Evolutionary conservation across 768 basidiomycete species (phyloP), one percentile per base, ranked within the genome.

Genomic region (Termitomyces sp.): DNA sequence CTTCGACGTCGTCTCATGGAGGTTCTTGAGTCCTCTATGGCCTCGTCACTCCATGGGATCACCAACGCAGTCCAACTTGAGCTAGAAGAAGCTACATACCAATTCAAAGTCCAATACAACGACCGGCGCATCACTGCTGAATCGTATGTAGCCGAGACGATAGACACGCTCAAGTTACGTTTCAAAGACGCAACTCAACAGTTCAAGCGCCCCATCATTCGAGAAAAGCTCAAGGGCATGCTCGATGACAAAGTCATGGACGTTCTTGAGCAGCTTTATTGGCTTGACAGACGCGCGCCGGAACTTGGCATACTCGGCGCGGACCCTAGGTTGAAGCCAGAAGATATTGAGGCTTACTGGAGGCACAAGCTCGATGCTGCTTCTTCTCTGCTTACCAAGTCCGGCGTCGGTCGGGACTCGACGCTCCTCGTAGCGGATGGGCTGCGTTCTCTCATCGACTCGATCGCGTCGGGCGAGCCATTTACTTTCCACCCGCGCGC

Each of bases 91-190:
- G 88, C 97, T 2, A 89, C 88, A 12, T 99, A 99, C 73, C 97
- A 98, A 73, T 99, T 99, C 85, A 99, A 99, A 76, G 97, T 99
- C 2, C 91, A 96, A 72, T 94, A 93, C 77, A 99, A 99, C 70
- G 97, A 99, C 75, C 87, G 94, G 29, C 85, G 93, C 29, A 92
- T 98, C 62, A 90, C 92, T 1, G 88, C 97, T 11, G 97, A 99
- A 73, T 95, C 94, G 1, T 99, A 99, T 71, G 93, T 99, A 52
- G 96, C 97, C 7, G 97, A 98, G 76, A 95, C 96, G 2, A 89
- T 98, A 75, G 97, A 99, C 70, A 80, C 84, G 6, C 85, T 99
- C 64, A 99, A 99, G 76, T 82, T 83, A 0, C 86, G 89, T 48
- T 96, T 99, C 82, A 92, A 89, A 69, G 87, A 92, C 42, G 89